A percentile compares a stretch with the other conserved stretches of the same genome.
Conservation (phyloP, 306 rosid species). For the Arachis stenosperma region DNA sequence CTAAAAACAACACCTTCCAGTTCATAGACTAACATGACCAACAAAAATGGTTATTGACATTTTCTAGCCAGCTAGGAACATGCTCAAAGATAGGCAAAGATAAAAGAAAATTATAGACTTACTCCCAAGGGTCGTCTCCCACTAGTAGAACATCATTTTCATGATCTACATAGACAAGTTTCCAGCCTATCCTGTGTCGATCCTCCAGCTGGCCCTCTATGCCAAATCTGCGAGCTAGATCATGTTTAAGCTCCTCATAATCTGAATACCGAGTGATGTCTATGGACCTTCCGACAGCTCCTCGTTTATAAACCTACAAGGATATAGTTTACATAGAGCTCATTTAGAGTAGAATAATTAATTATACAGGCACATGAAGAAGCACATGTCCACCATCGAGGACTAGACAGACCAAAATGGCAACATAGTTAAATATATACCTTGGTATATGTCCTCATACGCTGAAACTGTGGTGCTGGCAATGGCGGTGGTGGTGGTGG, state of each 20-base stretch:
- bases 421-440: slow-evolving; percentile 45
- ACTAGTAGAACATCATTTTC: slow-evolving; percentile 87
- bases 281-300: slow-evolving; percentile 98
- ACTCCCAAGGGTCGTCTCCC: slow-evolving; percentile 99
- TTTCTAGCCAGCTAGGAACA: slow-evolving; percentile 6
- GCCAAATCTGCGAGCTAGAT: slow-evolving; percentile 89
- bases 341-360: slow-evolving; percentile 25
- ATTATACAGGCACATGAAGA: background rate
- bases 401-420: background rate
- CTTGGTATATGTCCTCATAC: slow-evolving; percentile 96
- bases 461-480: slow-evolving; percentile 70
- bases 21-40: background rate
- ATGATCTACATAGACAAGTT: slow-evolving; percentile 94
- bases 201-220: slow-evolving; percentile 96
- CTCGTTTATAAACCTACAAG: slow-evolving; percentile 88
- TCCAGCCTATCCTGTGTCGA: slow-evolving; percentile 89
- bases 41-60: background rate
- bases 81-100: slow-evolving; percentile 10
- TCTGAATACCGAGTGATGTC: slow-evolving; percentile 84
- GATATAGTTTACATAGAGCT: background rate
- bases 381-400: background rate
- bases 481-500: slow-evolving; percentile 73
- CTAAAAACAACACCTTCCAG: background rate
- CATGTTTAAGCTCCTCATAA: slow-evolving; percentile 89
- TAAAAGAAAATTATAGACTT: slow-evolving; percentile 43